Base-by-base conservation (phyloP, 2,329 filamentous ascomycete species). In the Lecanoromycetidae sp. region DNA sequence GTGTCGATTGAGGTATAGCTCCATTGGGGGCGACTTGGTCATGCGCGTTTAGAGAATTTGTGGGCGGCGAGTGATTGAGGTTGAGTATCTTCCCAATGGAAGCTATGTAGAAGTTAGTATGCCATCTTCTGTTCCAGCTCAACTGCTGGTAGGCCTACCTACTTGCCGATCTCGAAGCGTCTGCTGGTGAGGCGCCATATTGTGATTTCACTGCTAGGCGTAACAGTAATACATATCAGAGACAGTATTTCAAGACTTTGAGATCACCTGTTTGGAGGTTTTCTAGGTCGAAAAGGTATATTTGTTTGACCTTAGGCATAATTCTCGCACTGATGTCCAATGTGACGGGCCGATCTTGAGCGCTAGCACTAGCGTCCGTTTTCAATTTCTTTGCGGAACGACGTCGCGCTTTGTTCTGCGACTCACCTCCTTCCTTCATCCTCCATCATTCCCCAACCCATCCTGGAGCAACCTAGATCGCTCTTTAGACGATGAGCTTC, bases 21-120 rank as follows among this genome's bases (percentile, higher is more conserved):
- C 79, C 80, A 59, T 80, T 81, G 26, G 65, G 60, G 47, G 76
- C 70, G 37, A 76, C 69, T 32, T 73, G 63, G 49, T 87, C 83
- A 50, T 84, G 75, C 41, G 75, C 69, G 48, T 77, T 72, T 56
- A 75, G 74, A 49, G 74, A 58, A 44, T 66, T 57, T 50, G 73
- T 64, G 60, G 68, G 75, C 52, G 67, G 63, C 30, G 77, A 74
- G 60, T 91, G 82, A 67, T 98, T 98, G 56, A 98, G 72, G 64
- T 95, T 96, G 56, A 98, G 78, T 59, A 98, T 87, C 67, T 87
- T 90, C 71, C 94, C 87, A 60, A 98, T 87, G 15, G 90, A 90
- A 41, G 83, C 88, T 94, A 55, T 32, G 55, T 40, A 15, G 33
- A 40, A 37, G 36, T 58, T 30, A 58, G 45, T 32, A 44, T 38